Percentiles rank a stretch among this genome's conserved stretches.
phyloP scores from a whole-genome alignment of 108 stramenopile genomes.

The Chaetoceros muelleri region DNA sequence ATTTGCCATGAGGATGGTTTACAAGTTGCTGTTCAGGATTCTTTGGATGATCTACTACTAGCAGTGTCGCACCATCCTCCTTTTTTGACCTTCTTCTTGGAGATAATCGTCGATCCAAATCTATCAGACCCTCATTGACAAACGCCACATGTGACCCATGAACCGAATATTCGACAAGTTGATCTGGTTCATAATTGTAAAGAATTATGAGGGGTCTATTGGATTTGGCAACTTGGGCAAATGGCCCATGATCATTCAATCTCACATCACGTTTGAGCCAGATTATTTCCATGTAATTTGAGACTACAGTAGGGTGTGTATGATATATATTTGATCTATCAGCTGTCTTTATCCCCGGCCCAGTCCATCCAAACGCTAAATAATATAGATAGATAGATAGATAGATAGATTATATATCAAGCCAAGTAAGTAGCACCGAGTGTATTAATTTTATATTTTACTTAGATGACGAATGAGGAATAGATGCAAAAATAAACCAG shows the following conservation, averaged over 20 bases:
- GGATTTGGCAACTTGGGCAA: conserved; percentile 21
- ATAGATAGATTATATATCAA: too few species aligned
- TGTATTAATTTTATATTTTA: too few species aligned
- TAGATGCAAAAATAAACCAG: too few species aligned
- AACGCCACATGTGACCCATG: conserved; percentile 60
- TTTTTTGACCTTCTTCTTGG: not conserved
- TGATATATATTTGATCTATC: too few species aligned
- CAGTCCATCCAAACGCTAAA: too few species aligned
- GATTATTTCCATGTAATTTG: conserved; percentile 54
- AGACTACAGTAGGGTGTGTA: too few species aligned
- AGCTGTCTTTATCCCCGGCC: too few species aligned
- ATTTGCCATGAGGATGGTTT: conserved; percentile 7
- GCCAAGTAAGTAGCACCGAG: too few species aligned
- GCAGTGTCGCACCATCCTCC: not conserved
- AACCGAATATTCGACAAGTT: conserved; percentile 43
- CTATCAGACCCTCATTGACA: conserved; percentile 50
- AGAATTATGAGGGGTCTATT: conserved; percentile 34
- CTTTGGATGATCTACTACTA: too few species aligned
- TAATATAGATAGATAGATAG: too few species aligned
- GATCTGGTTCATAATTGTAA: conserved; percentile 64
- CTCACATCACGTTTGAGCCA: conserved; percentile 63
- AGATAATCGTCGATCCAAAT: conserved; percentile 34
- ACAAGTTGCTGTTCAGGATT: too few species aligned
- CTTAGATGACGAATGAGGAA: too few species aligned
- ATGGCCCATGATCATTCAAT: conserved; percentile 54